These are phyloP conservation scores for Backusella circina DNA, from an alignment of 192 early-diverging fungal species.

Conservation along the genomic window DNA sequence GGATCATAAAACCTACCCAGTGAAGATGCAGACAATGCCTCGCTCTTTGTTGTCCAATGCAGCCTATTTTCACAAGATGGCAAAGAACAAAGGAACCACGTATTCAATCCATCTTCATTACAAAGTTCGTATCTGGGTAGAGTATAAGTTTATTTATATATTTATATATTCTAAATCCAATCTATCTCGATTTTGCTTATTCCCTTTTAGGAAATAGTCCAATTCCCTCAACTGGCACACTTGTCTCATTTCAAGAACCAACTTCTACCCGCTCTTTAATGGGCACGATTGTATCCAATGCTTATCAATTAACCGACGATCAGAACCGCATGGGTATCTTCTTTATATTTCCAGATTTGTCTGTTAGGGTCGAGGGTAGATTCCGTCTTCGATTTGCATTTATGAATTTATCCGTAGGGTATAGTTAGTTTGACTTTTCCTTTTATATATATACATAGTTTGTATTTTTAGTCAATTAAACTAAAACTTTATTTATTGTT, in stretches of 20 bases:
- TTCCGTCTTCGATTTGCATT: conserved; percentile 70
- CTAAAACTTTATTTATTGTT: not conserved
- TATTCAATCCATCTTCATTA: conserved; percentile 34
- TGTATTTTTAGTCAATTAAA: not conserved
- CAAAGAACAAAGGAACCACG: conserved; percentile 31
- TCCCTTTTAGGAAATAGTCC: not conserved
- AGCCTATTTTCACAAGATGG: conserved; percentile 25
- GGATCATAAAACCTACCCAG: not conserved
- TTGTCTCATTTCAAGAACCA: conserved; percentile 18
- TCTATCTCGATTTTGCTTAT: not conserved
- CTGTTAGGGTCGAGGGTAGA: conserved; percentile 70
- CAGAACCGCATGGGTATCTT: conserved; percentile 43
- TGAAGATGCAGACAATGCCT: conserved; percentile 5
- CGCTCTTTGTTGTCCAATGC: conserved; percentile 34
- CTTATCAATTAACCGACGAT: conserved; percentile 6
- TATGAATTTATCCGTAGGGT: conserved; percentile 47
- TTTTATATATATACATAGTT: too few relatives aligned
- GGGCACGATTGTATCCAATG: conserved; percentile 18
- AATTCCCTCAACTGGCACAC: not conserved
- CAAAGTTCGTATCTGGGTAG: not conserved
- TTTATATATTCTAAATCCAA: not conserved
- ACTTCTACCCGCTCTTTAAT: conserved; percentile 15
- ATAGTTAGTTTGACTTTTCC: not conserved
- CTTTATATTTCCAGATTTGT: conserved; percentile 77
- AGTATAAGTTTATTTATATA: not conserved